Percentiles rank a stretch among this genome's conserved stretches.
Evolutionary conservation across 176 grass and related monocot species (phyloP).

Genomic region (Juncus effusus): DNA sequence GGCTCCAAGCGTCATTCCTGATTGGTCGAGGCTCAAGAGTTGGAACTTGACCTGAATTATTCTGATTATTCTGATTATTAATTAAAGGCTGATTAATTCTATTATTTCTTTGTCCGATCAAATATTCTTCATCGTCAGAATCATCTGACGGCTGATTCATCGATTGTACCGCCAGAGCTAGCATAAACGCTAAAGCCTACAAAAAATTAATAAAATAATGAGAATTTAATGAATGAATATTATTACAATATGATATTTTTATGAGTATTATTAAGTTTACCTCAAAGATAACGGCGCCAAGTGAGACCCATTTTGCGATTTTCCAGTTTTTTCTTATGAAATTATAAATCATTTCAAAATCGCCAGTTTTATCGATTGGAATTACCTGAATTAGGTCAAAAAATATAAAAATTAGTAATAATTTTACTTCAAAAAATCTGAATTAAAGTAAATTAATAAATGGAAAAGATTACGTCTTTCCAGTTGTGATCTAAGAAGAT

Average conservation of each 20-base stretch:
- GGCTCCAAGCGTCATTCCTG: constrained; percentile 87
- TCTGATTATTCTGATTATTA: constrained; percentile 41
- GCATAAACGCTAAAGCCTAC: constrained; percentile 65
- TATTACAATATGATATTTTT: no score
- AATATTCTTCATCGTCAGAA: constrained; percentile 75
- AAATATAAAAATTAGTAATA: neutral
- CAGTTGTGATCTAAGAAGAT: constrained; percentile 81
- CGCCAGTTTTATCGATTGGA: constrained; percentile 71
- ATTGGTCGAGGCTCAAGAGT: constrained; percentile 79
- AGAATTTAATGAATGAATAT: no score
- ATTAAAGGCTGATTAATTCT: constrained; percentile 54
- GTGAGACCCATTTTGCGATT: constrained; percentile 74
- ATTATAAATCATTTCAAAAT: constrained; percentile 69
- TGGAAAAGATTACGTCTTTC: constrained; percentile 49
- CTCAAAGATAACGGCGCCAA: constrained; percentile 80
- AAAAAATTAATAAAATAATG: constrained; percentile 9
- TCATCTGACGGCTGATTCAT: constrained; percentile 57
- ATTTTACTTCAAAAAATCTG: no score
- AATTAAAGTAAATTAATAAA: constrained; percentile 17
- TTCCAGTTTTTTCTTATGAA: constrained; percentile 78
- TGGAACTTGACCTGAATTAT: constrained; percentile 42
- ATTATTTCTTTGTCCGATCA: constrained; percentile 31
- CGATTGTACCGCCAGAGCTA: constrained; percentile 70
- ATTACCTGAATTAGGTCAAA: constrained; percentile 46
- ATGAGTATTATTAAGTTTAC: constrained; percentile 26